These are phyloP conservation scores for Zymoseptoria brevis DNA, from an alignment of 2,329 filamentous ascomycete species.

Conservation along the genomic window DNA sequence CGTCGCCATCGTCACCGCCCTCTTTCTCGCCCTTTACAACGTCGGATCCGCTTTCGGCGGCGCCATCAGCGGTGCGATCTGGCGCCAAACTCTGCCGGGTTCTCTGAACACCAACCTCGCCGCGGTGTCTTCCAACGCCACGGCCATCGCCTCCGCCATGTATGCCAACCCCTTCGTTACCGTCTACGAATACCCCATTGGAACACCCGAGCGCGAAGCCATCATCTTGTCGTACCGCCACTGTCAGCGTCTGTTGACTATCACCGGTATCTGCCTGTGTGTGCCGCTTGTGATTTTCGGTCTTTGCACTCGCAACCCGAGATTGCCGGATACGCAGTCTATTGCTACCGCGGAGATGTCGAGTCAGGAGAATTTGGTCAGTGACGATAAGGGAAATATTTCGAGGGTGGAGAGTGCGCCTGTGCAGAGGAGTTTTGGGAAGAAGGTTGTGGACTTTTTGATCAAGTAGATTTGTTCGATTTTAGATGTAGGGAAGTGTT, in stretches of 20 bases:
- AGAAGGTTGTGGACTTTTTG: slow-evolving; percentile 1
- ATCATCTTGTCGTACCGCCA: slow-evolving; percentile 40
- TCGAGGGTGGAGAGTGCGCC: background rate
- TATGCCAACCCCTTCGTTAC: slow-evolving; percentile 39
- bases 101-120: slow-evolving; percentile 34
- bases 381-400: background rate
- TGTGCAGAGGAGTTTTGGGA: background rate
- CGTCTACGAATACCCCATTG: slow-evolving; percentile 34
- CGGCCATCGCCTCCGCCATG: slow-evolving; percentile 32
- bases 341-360: slow-evolving; percentile 34
- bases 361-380: background rate
- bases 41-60: slow-evolving; percentile 53
- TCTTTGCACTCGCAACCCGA: slow-evolving; percentile 40
- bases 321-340: slow-evolving; percentile 40
- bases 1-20: slow-evolving; percentile 53
- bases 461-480: background rate
- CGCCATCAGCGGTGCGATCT: slow-evolving; percentile 49
- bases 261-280: slow-evolving; percentile 44
- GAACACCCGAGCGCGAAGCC: slow-evolving; percentile 37
- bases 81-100: slow-evolving; percentile 48
- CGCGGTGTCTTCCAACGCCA: slow-evolving; percentile 24
- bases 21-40: slow-evolving; percentile 50
- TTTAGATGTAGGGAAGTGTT: background rate
- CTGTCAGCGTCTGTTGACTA: slow-evolving; percentile 42
- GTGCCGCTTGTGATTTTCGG: slow-evolving; percentile 41